Conservation (phyloP, 1,284 basidiomycete genomes). For the Malassezia pachydermatis region DNA sequence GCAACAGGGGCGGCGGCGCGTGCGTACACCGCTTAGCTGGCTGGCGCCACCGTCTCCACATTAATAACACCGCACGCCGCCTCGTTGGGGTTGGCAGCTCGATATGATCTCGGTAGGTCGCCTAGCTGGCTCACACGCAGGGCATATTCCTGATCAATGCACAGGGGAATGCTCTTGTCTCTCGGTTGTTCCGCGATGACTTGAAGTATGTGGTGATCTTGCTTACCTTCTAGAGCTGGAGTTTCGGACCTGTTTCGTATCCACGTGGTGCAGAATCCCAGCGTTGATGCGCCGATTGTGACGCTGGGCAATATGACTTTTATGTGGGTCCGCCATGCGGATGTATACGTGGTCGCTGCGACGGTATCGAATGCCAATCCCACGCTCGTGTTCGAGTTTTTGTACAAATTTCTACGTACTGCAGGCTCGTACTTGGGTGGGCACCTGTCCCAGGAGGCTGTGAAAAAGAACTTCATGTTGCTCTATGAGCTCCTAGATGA, state of each 20-base stretch:
- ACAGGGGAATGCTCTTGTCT: constrained; percentile 65
- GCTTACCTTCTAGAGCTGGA: constrained; percentile 4
- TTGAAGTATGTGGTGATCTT: constrained; percentile 23
- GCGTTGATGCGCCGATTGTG: constrained; percentile 91
- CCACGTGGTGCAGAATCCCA: constrained; percentile 92
- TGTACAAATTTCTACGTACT: constrained; percentile 88
- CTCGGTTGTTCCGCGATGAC: constrained; percentile 40
- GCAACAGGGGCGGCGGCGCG: no score
- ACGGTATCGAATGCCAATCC: constrained; percentile 98
- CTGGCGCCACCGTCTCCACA: no score
- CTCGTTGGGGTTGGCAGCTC: no score
- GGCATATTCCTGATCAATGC: constrained; percentile 97
- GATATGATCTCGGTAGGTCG: constrained; percentile 16
- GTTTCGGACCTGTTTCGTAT: constrained; percentile 51
- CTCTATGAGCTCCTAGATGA: constrained; percentile 51
- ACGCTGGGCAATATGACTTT: constrained; percentile 93
- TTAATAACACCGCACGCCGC: no score
- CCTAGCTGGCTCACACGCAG: constrained; percentile 34
- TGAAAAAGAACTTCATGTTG: constrained; percentile 85
- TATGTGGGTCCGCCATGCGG: constrained; percentile 91
- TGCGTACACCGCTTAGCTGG: no score
- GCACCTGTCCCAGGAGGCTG: constrained; percentile 84
- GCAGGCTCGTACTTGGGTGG: constrained; percentile 91
- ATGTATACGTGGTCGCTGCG: constrained; percentile 84
- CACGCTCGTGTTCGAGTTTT: constrained; percentile 92